Evolutionary conservation across 306 rosid species (phyloP).

Genomic region (Sesbania bispinosa): DNA sequence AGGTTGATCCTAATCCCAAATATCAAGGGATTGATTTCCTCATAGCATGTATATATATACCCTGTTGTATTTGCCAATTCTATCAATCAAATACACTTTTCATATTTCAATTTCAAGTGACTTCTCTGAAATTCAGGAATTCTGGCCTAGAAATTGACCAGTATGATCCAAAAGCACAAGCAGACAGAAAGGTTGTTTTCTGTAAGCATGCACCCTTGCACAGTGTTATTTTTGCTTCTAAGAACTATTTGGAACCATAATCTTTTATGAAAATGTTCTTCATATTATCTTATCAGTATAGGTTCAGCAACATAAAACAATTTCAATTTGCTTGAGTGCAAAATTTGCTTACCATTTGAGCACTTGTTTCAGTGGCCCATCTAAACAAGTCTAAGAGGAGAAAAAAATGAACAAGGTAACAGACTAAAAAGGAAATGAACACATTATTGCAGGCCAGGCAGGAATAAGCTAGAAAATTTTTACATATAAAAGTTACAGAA

Average conservation of each 20-base stretch:
- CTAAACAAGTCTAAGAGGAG: constrained; percentile 12
- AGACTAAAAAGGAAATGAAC: background rate
- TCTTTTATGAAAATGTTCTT: background rate
- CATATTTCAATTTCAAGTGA: too few relatives aligned
- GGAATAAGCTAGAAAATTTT: background rate
- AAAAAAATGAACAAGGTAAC: background rate
- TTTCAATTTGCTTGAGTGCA: background rate
- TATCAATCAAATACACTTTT: too few relatives aligned
- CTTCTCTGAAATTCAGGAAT: background rate
- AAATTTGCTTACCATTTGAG: constrained; percentile 12
- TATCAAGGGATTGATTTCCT: too few relatives aligned
- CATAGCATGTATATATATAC: too few relatives aligned
- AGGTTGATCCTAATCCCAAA: too few relatives aligned
- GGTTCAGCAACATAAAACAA: background rate
- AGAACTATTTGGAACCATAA: background rate
- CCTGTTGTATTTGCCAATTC: too few relatives aligned
- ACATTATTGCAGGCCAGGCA: background rate
- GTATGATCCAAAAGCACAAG: background rate
- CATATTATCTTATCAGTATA: background rate
- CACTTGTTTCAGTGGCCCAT: constrained; percentile 10
- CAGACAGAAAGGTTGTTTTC: constrained; percentile 1
- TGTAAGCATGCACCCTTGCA: background rate
- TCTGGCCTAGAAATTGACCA: background rate
- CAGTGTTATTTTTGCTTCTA: background rate
- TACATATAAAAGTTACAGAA: background rate